These are phyloP conservation scores for Pseudodiploospora longispora DNA, from an alignment of 2,329 filamentous ascomycete genomes.

Conservation along the genomic window DNA sequence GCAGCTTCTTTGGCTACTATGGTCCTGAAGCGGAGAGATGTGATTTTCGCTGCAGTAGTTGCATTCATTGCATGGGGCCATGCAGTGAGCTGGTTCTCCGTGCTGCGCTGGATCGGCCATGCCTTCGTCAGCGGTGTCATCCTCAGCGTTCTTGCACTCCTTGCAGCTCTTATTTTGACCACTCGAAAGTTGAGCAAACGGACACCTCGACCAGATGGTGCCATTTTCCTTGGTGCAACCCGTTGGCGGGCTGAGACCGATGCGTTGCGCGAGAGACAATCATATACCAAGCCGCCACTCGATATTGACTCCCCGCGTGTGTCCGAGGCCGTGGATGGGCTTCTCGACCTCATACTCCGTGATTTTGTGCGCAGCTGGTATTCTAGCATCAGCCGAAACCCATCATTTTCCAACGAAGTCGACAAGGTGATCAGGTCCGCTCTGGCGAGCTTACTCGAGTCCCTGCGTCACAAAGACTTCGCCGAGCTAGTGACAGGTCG, in stretches of 20 bases:
- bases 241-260: conserved; percentile 65
- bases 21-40: conserved; percentile 68
- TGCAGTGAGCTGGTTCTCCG: conserved; percentile 72
- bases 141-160: conserved; percentile 44
- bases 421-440: conserved; percentile 71
- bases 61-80: conserved; percentile 84
- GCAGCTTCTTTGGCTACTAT: conserved; percentile 29
- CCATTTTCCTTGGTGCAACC: conserved; percentile 52
- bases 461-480: conserved; percentile 68
- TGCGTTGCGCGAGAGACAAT: conserved; percentile 55
- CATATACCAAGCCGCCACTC: conserved; percentile 61
- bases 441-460: conserved; percentile 61
- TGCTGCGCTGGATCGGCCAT: conserved; percentile 76
- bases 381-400: conserved; percentile 70
- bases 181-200: conserved; percentile 42
- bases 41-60: conserved; percentile 58
- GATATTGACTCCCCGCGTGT: conserved; percentile 70
- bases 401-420: conserved; percentile 76
- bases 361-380: conserved; percentile 93
- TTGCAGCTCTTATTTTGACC: conserved; percentile 46
- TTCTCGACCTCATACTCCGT: conserved; percentile 67
- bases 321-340: conserved; percentile 69
- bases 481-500: conserved; percentile 75
- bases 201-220: conserved; percentile 34
- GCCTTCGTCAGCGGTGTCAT: conserved; percentile 67